Percentiles rank a stretch among this genome's conserved stretches.
Evolutionary conservation across 2,329 filamentous ascomycete species (phyloP).

Genomic region (Fusarium sp.): DNA sequence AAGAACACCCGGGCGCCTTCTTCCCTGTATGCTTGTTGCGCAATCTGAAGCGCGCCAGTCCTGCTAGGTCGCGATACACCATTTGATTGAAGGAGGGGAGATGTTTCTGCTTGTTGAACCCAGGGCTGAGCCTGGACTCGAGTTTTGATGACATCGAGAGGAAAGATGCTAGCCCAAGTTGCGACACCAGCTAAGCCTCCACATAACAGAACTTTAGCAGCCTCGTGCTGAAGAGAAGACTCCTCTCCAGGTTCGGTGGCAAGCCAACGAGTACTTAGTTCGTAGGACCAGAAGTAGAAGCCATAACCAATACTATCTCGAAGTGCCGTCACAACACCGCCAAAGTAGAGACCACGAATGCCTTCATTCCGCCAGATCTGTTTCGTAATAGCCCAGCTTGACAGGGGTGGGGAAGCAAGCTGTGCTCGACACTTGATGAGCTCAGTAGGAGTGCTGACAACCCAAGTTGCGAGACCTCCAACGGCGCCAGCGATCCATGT

Average conservation of each 20-base stretch:
- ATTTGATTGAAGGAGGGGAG: conserved; percentile 33
- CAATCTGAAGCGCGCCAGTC: conserved; percentile 67
- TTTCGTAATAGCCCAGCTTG: conserved; percentile 69
- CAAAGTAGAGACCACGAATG: conserved; percentile 78
- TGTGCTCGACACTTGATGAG: conserved; percentile 90
- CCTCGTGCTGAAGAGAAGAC: conserved; percentile 51
- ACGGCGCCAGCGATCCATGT: conserved; percentile 81
- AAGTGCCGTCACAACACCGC: conserved; percentile 80
- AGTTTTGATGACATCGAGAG: conserved; percentile 91
- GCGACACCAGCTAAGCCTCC: conserved; percentile 86
- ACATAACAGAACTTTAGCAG: conserved; percentile 75
- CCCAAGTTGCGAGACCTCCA: conserved; percentile 84
- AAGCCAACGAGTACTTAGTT: conserved; percentile 70
- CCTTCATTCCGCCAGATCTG: conserved; percentile 65
- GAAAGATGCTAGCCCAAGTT: conserved; percentile 91
- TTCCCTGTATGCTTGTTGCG: conserved; percentile 69
- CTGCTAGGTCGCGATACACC: conserved; percentile 39
- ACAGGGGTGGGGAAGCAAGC: conserved; percentile 58
- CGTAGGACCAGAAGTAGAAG: conserved; percentile 96
- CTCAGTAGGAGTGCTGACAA: conserved; percentile 87
- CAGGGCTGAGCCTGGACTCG: conserved; percentile 78
- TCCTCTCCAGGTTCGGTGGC: conserved; percentile 39
- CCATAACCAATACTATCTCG: conserved; percentile 93
- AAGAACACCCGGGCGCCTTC: conserved; percentile 72
- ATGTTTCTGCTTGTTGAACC: conserved; percentile 19